A percentile compares a stretch with the other conserved stretches of the same genome.
phyloP scores from a whole-genome alignment of 345 rosid species.

The Mercurialis annua region DNA sequence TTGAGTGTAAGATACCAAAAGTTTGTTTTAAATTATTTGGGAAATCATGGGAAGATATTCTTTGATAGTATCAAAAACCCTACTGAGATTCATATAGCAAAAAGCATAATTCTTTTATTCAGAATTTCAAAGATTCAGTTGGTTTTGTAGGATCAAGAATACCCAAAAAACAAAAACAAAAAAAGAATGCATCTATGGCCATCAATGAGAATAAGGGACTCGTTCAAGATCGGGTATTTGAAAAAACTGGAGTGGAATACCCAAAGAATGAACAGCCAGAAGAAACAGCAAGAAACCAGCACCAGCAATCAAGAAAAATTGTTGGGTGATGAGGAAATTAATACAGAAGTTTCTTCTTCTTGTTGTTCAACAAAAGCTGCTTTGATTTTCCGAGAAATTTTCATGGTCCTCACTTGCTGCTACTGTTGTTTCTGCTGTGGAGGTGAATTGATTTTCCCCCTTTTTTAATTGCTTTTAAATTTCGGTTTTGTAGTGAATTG shows the following conservation, averaged over 20 bases:
- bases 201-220: slow-evolving; percentile 52
- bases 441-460: slow-evolving; percentile 28
- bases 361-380: slow-evolving; percentile 11
- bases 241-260: slow-evolving; percentile 57
- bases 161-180: not conserved
- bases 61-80: too few species aligned
- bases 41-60: too few species aligned
- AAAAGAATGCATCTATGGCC: slow-evolving; percentile 71
- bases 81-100: too few species aligned
- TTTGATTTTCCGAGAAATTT: slow-evolving; percentile 29
- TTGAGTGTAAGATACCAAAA: too few species aligned
- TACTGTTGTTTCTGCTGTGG: slow-evolving; percentile 58
- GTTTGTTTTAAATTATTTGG: too few species aligned
- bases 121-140: too few species aligned
- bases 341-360: not conserved
- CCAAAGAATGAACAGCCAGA: slow-evolving; percentile 45
- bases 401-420: slow-evolving; percentile 45
- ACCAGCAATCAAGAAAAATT: slow-evolving; percentile 30
- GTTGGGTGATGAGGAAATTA: slow-evolving; percentile 21
- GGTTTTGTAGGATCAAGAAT: not conserved
- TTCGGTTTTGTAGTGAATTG: not conserved
- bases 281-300: slow-evolving; percentile 27
- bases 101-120: too few species aligned
- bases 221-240: slow-evolving; percentile 47
- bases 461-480: not conserved